These are phyloP conservation scores for Aureobasidium lini DNA, from an alignment of 2,329 filamentous ascomycete species.

Conservation along the genomic window DNA sequence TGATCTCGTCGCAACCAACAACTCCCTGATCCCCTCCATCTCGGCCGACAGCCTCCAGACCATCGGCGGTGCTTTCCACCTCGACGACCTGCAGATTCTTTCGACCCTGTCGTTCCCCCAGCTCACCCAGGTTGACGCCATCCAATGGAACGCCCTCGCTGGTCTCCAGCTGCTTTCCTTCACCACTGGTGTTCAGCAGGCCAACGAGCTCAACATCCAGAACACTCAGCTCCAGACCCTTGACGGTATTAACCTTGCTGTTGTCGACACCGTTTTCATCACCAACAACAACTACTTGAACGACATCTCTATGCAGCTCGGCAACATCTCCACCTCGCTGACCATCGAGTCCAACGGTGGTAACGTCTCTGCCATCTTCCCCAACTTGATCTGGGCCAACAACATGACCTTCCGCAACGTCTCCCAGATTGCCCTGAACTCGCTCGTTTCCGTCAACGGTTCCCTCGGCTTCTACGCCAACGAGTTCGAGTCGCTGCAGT, in stretches of 20 bases:
- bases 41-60: slow-evolving; percentile 52
- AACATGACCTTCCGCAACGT: slow-evolving; percentile 81
- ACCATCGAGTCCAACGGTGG: slow-evolving; percentile 74
- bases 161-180: slow-evolving; percentile 54
- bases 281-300: slow-evolving; percentile 83
- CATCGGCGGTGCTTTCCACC: slow-evolving; percentile 63
- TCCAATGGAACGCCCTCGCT: slow-evolving; percentile 67
- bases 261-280: slow-evolving; percentile 68
- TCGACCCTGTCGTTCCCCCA: slow-evolving; percentile 57
- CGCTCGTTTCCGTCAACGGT: slow-evolving; percentile 64
- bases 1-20: slow-evolving; percentile 44
- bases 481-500: slow-evolving; percentile 54
- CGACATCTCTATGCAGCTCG: slow-evolving; percentile 67
- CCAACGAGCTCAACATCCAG: slow-evolving; percentile 63
- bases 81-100: slow-evolving; percentile 63
- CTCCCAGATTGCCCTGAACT: slow-evolving; percentile 64
- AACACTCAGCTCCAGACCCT: slow-evolving; percentile 80
- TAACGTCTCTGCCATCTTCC: slow-evolving; percentile 63
- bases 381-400: slow-evolving; percentile 68
- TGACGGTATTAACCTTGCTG: slow-evolving; percentile 69
- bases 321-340: slow-evolving; percentile 63
- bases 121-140: slow-evolving; percentile 57
- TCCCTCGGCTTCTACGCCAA: slow-evolving; percentile 81
- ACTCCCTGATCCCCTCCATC: slow-evolving; percentile 57
- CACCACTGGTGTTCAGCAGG: slow-evolving; percentile 58